A percentile compares a stretch with the other conserved stretches of the same genome.
Evolutionary conservation across 805 yeast genomes (phyloP).

Genomic region (Schwanniomyces sp.): DNA sequence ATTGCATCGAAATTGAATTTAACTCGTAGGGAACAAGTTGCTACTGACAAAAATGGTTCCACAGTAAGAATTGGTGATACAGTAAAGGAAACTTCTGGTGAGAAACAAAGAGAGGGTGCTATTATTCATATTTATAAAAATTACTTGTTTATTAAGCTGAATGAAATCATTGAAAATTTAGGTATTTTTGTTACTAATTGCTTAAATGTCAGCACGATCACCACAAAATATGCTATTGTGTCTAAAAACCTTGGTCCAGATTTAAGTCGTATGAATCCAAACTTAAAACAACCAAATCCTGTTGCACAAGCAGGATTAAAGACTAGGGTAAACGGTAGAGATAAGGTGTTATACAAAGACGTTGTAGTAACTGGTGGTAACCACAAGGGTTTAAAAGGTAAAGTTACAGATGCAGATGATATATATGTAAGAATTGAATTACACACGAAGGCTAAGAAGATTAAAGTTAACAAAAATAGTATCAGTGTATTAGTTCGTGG

Average conservation of each 20-base stretch:
- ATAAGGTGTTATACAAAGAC: constrained; percentile 75
- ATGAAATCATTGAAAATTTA: constrained; percentile 76
- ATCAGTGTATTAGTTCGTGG: constrained; percentile 73
- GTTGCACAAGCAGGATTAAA: constrained; percentile 42
- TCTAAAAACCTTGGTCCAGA: constrained; percentile 61
- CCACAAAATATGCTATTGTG: constrained; percentile 74
- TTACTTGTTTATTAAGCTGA: constrained; percentile 75
- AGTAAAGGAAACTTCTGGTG: constrained; percentile 72
- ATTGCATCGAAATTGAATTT: constrained; percentile 74
- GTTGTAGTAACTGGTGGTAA: constrained; percentile 90
- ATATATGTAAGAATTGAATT: constrained; percentile 88
- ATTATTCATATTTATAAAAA: constrained; percentile 85
- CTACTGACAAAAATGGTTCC: constrained; percentile 83
- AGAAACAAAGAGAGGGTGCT: constrained; percentile 78
- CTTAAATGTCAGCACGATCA: constrained; percentile 74
- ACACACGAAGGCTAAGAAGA: constrained; percentile 86
- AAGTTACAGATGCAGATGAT: constrained; percentile 91
- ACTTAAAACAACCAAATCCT: constrained; percentile 59
- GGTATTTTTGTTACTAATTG: constrained; percentile 88
- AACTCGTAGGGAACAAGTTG: constrained; percentile 67
- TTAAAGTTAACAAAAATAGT: constrained; percentile 78
- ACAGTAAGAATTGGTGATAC: constrained; percentile 90
- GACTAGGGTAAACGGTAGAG: constrained; percentile 69
- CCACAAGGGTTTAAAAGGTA: constrained; percentile 92
- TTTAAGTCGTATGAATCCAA: constrained; percentile 85